Conservation (phyloP, 2,329 filamentous ascomycete species). For the Chrysosporium keratinophilum region DNA sequence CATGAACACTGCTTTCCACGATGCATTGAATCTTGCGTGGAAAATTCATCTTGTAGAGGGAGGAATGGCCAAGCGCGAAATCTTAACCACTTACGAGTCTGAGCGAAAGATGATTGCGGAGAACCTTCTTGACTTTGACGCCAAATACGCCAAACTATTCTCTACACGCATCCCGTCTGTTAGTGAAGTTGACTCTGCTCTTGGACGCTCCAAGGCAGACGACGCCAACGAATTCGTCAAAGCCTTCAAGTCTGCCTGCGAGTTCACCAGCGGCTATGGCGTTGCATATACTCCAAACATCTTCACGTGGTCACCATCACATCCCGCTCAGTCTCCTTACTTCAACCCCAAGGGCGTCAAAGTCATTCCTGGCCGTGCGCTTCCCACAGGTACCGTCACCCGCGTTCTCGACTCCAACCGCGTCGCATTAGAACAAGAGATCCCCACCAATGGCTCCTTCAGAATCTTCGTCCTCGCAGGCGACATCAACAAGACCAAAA, state of each 20-base stretch:
- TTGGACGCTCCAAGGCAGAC: conserved; percentile 26
- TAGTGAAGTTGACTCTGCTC: conserved; percentile 60
- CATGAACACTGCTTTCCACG: conserved; percentile 51
- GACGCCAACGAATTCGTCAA: conserved; percentile 65
- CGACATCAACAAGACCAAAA: conserved; percentile 46
- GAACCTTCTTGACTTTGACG: conserved; percentile 74
- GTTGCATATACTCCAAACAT: conserved; percentile 73
- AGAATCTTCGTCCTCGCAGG: conserved; percentile 81
- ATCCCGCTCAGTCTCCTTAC: conserved; percentile 59
- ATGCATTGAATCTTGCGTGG: conserved; percentile 82
- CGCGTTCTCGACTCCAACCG: conserved; percentile 81
- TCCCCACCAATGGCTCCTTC: conserved; percentile 81
- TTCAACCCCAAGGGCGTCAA: conserved; percentile 57
- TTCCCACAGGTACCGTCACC: conserved; percentile 71
- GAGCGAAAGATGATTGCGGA: conserved; percentile 81
- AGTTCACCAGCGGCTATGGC: conserved; percentile 87
- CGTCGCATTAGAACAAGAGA: conserved; percentile 80
- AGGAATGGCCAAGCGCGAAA: conserved; percentile 63
- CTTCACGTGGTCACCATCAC: conserved; percentile 69
- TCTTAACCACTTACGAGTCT: conserved; percentile 74
- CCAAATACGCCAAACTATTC: conserved; percentile 81
- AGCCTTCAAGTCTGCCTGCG: conserved; percentile 82
- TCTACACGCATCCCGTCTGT: conserved; percentile 65
- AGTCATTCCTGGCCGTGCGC: conserved; percentile 61
- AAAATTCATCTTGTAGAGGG: conserved; percentile 86